phyloP scores from a whole-genome alignment of 495 filamentous ascomycete species.

The Penicillium herquei region DNA sequence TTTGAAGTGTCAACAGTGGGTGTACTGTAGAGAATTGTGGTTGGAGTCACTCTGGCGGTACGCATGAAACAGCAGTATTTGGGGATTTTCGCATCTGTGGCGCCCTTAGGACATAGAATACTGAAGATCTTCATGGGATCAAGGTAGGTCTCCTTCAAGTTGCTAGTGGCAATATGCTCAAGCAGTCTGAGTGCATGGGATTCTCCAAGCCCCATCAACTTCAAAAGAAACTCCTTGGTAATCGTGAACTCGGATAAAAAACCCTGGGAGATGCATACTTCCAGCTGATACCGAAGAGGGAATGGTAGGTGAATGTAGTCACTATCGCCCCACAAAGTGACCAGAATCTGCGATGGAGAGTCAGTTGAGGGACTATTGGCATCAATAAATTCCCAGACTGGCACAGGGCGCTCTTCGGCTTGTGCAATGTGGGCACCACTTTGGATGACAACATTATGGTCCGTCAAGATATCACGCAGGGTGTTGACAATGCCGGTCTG shows the following conservation, averaged over 20 bases:
- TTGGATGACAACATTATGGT: conserved; percentile 67
- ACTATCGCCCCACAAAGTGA: conserved; percentile 18
- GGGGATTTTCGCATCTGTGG: conserved; percentile 55
- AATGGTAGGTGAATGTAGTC: conserved; percentile 58
- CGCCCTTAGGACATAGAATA: conserved; percentile 41
- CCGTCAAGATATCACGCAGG: conserved; percentile 57
- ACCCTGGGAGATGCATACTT: conserved; percentile 82
- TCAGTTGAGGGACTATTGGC: too few relatives aligned
- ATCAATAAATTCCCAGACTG: conserved; percentile 60
- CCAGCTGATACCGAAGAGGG: conserved; percentile 80
- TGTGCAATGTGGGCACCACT: conserved; percentile 23
- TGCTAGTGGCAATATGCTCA: conserved; percentile 57
- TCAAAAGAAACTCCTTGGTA: conserved; percentile 59
- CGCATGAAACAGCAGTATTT: conserved; percentile 71
- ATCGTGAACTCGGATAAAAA: conserved; percentile 79
- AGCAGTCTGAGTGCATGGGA: conserved; percentile 52
- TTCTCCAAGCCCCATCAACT: conserved; percentile 51
- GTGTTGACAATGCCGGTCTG: conserved; percentile 37
- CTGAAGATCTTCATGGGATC: conserved; percentile 77
- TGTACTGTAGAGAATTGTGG: conserved; percentile 71
- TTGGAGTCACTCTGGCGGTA: conserved; percentile 78
- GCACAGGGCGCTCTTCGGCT: conserved; percentile 15
- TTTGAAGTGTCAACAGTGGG: conserved; percentile 86
- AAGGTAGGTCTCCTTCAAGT: conserved; percentile 52
- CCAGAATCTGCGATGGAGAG: conserved; percentile 13